Percentiles rank a stretch among this genome's conserved stretches.
Evolutionary conservation across 2,329 filamentous ascomycete species (phyloP).

Genomic region (Clonostachys solani): DNA sequence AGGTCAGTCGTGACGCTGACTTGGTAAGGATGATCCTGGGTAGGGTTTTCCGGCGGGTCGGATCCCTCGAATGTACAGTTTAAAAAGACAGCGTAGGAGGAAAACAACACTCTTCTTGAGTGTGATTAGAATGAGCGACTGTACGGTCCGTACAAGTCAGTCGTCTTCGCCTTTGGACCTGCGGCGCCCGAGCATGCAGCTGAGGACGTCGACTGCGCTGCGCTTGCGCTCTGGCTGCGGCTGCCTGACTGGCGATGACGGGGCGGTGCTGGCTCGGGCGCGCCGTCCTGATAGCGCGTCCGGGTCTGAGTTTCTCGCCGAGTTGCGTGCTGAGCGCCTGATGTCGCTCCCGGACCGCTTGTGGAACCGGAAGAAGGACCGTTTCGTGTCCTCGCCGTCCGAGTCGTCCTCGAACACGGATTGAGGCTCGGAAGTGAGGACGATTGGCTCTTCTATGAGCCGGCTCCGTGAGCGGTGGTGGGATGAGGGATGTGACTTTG

Average conservation of each 20-base stretch:
- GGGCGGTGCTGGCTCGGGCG: constrained; percentile 12
- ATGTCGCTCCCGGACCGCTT: constrained; percentile 26
- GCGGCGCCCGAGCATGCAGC: constrained; percentile 28
- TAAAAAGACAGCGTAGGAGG: no score
- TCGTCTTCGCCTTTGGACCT: constrained; percentile 4
- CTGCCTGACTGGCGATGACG: constrained; percentile 10
- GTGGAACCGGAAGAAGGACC: constrained; percentile 33
- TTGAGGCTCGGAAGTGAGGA: constrained; percentile 10
- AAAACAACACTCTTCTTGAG: no score
- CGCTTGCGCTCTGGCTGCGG: constrained; percentile 14
- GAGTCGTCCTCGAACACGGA: constrained; percentile 45
- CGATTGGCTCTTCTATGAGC: not conserved
- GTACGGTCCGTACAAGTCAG: no score
- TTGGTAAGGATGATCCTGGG: not conserved
- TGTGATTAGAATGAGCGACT: no score
- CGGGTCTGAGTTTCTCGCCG: not conserved
- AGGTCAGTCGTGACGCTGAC: no score
- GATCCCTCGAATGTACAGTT: no score
- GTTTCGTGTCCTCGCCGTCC: constrained; percentile 24
- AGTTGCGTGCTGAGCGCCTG: not conserved
- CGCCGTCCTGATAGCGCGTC: constrained; percentile 12
- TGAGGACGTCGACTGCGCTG: constrained; percentile 25
- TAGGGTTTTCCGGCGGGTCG: no score
- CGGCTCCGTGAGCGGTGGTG: no score
- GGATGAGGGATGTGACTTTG: not conserved